Evolutionary conservation across 345 rosid species (phyloP).

Genomic region (Mercurialis annua): DNA sequence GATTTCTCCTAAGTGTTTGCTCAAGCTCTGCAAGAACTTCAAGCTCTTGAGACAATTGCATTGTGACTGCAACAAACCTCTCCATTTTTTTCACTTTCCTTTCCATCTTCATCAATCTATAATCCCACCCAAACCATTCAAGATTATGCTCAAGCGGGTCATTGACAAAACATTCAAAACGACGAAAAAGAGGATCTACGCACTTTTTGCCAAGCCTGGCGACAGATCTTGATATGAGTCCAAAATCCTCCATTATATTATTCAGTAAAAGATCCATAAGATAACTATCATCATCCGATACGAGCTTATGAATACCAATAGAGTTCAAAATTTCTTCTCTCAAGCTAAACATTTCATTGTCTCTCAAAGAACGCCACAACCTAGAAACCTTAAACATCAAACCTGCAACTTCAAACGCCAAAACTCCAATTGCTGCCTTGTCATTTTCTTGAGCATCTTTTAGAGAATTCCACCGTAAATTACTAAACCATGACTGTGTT

Average conservation of each 20-base stretch:
- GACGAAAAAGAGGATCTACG: conserved; percentile 39
- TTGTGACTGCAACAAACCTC: conserved; percentile 40
- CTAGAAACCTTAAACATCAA: conserved; percentile 53
- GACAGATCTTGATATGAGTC: conserved; percentile 38
- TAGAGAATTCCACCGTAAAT: conserved; percentile 38
- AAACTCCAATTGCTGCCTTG: conserved; percentile 46
- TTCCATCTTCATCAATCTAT: conserved; percentile 61
- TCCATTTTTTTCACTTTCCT: conserved; percentile 66
- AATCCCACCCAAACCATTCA: conserved; percentile 60
- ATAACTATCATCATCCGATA: conserved; percentile 42
- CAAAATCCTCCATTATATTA: conserved; percentile 51
- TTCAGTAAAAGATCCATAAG: conserved; percentile 55
- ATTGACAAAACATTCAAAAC: conserved; percentile 41
- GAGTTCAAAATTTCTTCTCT: conserved; percentile 47
- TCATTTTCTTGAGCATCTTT: conserved; percentile 33
- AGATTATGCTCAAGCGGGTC: conserved; percentile 39
- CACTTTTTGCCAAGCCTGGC: conserved; percentile 51
- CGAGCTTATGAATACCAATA: conserved; percentile 44
- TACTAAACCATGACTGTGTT: conserved; percentile 51
- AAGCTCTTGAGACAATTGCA: conserved; percentile 53
- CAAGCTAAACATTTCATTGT: conserved; percentile 38
- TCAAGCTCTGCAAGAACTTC: conserved; percentile 67
- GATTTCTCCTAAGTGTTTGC: conserved; percentile 56
- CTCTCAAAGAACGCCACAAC: conserved; percentile 52
- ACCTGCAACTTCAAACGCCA: conserved; percentile 59